phyloP scores from a whole-genome alignment of 352 stramenopile genomes.

The Pythium diclinum region DNA sequence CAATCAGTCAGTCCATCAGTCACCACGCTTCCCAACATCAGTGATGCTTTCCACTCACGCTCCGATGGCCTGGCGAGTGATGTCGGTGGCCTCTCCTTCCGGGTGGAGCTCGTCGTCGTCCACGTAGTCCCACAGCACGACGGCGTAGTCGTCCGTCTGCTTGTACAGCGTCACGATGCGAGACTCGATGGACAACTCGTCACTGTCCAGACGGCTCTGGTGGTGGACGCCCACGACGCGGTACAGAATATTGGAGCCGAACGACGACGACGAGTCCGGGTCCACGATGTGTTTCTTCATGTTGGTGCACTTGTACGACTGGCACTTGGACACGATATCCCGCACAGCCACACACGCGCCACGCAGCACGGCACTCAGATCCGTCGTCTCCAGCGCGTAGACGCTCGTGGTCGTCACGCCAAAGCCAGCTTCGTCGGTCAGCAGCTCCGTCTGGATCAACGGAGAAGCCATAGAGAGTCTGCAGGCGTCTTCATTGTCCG shows the following conservation, averaged over 20 bases:
- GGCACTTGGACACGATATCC: conserved; percentile 24
- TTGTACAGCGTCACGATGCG: conserved; percentile 27
- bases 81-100: conserved; percentile 15
- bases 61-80: conserved; percentile 22
- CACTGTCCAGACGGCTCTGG: not conserved
- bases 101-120: conserved; percentile 31
- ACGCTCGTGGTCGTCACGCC: conserved; percentile 31
- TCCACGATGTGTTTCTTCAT: conserved; percentile 17
- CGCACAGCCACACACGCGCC: conserved; percentile 27
- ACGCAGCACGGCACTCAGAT: conserved; percentile 20
- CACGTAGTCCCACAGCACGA: conserved; percentile 33
- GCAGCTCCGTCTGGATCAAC: not conserved
- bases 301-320: conserved; percentile 25
- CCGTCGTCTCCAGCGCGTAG: conserved; percentile 33
- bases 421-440: not conserved
- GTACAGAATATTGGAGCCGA: conserved; percentile 10
- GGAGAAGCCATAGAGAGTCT: not conserved
- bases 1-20: not conserved
- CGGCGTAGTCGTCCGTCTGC: conserved; percentile 21
- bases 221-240: conserved; percentile 5
- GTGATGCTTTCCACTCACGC: not conserved
- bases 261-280: conserved; percentile 3
- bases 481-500: not conserved
- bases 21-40: no score
- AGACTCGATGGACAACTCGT: conserved; percentile 24